These are phyloP conservation scores for Eucalyptus pumila DNA, from an alignment of 345 rosid species.

Conservation along the genomic window DNA sequence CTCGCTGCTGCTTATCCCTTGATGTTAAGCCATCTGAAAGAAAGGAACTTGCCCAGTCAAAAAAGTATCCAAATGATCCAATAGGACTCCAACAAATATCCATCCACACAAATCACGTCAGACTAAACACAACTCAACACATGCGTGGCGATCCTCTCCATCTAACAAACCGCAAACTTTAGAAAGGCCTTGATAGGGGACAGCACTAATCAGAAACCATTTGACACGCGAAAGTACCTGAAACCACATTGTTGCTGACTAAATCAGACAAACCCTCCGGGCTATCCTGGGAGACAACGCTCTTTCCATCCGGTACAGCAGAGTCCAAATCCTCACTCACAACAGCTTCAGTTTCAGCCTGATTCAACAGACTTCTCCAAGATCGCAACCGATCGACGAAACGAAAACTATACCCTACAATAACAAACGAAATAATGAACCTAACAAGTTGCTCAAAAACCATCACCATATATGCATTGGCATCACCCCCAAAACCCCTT, in stretches of 20 bases:
- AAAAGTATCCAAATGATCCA: not conserved
- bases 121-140: not conserved
- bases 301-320: conserved; percentile 10
- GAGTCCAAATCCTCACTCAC: conserved; percentile 1
- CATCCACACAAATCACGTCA: not conserved
- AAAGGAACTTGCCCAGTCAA: not conserved
- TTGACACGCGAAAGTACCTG: conserved; percentile 2
- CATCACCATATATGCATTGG: not conserved
- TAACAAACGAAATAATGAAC: not conserved
- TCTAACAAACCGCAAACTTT: not conserved
- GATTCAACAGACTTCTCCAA: conserved; percentile 4
- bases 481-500: not conserved
- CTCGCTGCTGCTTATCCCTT: conserved; percentile 8
- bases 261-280: conserved; percentile 4
- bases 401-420: conserved; percentile 34
- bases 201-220: not conserved
- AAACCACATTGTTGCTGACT: conserved; percentile 2
- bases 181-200: not conserved
- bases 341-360: not conserved
- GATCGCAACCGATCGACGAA: conserved; percentile 11
- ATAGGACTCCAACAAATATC: not conserved
- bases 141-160: not conserved
- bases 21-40: conserved; percentile 6
- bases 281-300: conserved; percentile 6
- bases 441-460: not conserved